These are phyloP conservation scores for Inonotus obliquus DNA, from an alignment of 1,284 basidiomycete species.

Conservation along the genomic window DNA sequence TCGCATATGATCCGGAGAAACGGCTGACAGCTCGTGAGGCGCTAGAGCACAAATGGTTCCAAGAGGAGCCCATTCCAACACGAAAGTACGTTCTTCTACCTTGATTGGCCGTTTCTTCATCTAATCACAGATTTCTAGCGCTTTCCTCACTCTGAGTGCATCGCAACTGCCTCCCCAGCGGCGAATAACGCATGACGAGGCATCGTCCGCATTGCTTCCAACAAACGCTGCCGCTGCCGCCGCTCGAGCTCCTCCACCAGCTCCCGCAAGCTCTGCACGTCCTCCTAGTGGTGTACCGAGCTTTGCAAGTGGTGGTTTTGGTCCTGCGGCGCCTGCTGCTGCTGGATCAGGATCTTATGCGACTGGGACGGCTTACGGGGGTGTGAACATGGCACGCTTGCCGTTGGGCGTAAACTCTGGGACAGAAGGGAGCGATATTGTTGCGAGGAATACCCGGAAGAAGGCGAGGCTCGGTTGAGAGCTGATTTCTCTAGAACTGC, in stretches of 20 bases:
- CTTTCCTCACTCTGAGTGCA: conserved; percentile 49
- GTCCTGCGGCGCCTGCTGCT: conserved; percentile 12
- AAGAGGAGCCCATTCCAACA: conserved; percentile 71
- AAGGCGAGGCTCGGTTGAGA: conserved; percentile 40
- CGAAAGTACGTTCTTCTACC: conserved; percentile 51
- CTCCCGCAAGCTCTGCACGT: conserved; percentile 40
- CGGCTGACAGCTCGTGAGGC: conserved; percentile 82
- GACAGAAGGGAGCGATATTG: conserved; percentile 29
- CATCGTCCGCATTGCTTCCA: conserved; percentile 67
- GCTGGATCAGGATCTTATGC: conserved; percentile 5
- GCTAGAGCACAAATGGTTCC: conserved; percentile 78
- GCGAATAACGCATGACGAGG: conserved; percentile 74
- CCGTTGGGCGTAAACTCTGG: conserved; percentile 32
- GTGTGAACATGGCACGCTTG: conserved; percentile 14
- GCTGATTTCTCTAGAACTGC: too few species aligned
- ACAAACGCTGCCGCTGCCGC: conserved; percentile 33
- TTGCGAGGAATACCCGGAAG: conserved; percentile 36
- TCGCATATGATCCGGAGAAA: conserved; percentile 87
- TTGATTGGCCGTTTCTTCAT: neutral
- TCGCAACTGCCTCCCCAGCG: conserved; percentile 67
- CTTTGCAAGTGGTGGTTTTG: conserved; percentile 47
- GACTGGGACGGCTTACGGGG: conserved; percentile 8
- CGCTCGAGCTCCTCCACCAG: conserved; percentile 34
- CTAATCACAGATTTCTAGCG: conserved; percentile 35
- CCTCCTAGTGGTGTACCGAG: conserved; percentile 36